Evolutionary conservation across 1,284 basidiomycete species (phyloP), one percentile per base, ranked within the genome.

Genomic region (Kwoniella shivajii): DNA sequence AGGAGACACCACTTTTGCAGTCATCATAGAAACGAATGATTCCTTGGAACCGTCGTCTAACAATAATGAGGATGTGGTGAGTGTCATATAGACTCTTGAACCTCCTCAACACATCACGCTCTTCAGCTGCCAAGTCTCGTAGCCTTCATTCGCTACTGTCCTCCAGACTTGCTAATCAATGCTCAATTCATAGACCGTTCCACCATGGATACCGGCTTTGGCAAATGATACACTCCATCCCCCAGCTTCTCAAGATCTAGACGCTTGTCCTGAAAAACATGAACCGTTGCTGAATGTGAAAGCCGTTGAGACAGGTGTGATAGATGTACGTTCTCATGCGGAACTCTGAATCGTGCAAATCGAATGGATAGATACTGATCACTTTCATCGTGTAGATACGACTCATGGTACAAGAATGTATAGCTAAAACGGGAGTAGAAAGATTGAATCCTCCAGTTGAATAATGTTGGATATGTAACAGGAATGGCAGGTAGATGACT

Each of bases 281-380:
- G 73, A 72, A 54, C 72, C 75, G 3, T 47, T 76, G 80, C 88
- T 80, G 76, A 90, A 61, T 81, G 89, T 76, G n/a, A 71, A 73
- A 29, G 87, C 88, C 6, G 86, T 92, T 6, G 89, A 91, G 68
- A 92, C 90, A 2, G 90, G 90, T 2, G 84, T 93, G 33, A 86
- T 93, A 51, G 90, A 89, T 73, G 90, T 88, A 71, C 72, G 86
- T 73, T 6, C 11, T 33, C 27, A 22, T 16, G 6, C 14, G n/a
- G 52, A 75, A 72, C 50, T 76, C 7, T 67, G 74, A 5, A 57
- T 76, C 56, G 65, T 74, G 57, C 72, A 74, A 9, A 72, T 74
- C 45, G 69, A 74, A 50, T 74, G 72, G 44, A 54, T 65, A 0
- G 69, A 64, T 6, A 74, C 10, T 20, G 16, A 22, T 34, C 31